These are phyloP conservation scores for Candida hispaniensis DNA, from an alignment of 805 yeast genomes.

Conservation along the genomic window DNA sequence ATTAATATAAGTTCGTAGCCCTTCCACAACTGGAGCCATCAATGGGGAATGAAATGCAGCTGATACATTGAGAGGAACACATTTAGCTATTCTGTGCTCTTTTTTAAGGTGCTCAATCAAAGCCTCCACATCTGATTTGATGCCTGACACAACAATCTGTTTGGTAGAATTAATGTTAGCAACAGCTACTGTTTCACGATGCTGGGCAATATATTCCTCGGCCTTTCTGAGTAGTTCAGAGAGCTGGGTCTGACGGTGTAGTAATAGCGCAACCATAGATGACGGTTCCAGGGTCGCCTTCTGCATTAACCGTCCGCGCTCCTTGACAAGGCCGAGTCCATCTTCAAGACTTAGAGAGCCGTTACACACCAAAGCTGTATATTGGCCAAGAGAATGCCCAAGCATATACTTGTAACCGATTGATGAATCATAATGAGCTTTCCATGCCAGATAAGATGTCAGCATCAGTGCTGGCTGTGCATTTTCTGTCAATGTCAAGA, in stretches of 20 bases:
- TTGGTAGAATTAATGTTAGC: conserved; percentile 7
- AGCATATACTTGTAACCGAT: neutral
- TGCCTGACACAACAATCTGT: conserved; percentile 9
- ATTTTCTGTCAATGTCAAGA: conserved; percentile 5
- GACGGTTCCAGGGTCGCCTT: too few species aligned
- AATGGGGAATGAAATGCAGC: conserved; percentile 7
- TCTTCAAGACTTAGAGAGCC: conserved; percentile 4
- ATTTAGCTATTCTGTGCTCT: conserved; percentile 1
- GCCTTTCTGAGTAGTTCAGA: neutral
- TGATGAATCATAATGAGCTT: neutral
- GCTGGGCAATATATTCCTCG: too few species aligned
- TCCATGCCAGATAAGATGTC: neutral
- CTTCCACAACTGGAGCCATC: conserved; percentile 6
- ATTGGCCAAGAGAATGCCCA: conserved; percentile 14
- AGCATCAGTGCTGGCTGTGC: conserved; percentile 11
- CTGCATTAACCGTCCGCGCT: conserved; percentile 8
- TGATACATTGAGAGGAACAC: conserved; percentile 9
- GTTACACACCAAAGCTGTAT: conserved; percentile 12
- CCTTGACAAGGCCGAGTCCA: conserved; percentile 1
- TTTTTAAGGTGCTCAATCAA: conserved; percentile 1
- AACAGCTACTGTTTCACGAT: conserved; percentile 2
- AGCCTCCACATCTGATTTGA: neutral
- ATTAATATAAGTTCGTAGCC: conserved; percentile 1
- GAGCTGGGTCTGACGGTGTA: neutral
- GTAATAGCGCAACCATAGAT: conserved; percentile 6